Conservation (phyloP, 805 yeast genomes). For the Spathaspora girioi region DNA sequence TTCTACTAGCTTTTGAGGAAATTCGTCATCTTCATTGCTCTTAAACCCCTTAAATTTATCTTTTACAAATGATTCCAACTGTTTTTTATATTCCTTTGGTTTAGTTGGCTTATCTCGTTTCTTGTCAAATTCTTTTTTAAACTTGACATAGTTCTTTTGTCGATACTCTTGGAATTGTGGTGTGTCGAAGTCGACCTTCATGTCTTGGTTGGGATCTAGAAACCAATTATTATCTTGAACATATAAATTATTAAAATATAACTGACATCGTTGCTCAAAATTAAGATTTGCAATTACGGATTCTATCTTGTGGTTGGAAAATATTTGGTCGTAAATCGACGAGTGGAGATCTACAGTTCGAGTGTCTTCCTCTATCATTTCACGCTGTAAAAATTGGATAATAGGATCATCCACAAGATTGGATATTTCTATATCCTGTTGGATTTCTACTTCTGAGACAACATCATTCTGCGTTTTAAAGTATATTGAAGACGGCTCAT, state of each 20-base stretch:
- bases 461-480: no score
- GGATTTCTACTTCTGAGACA: no score
- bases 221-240: constrained; percentile 40
- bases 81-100: constrained; percentile 7
- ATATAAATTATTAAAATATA: constrained; percentile 41
- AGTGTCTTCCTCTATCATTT: constrained; percentile 9
- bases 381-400: neutral
- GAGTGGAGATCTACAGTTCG: constrained; percentile 20
- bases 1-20: constrained; percentile 29
- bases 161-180: constrained; percentile 23
- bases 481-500: no score
- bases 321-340: constrained; percentile 16
- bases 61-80: constrained; percentile 22
- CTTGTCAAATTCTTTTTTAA: constrained; percentile 23
- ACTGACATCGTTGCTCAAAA: constrained; percentile 25
- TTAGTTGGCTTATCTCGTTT: constrained; percentile 17
- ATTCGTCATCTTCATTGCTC: neutral
- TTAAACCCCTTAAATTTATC: constrained; percentile 22
- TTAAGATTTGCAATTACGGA: constrained; percentile 17
- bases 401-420: neutral
- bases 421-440: neutral
- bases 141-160: constrained; percentile 17
- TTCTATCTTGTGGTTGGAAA: constrained; percentile 16
- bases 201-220: constrained; percentile 22
- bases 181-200: constrained; percentile 21